phyloP scores from a whole-genome alignment of 2,329 filamentous ascomycete species.

The Colletotrichum navitas region DNA sequence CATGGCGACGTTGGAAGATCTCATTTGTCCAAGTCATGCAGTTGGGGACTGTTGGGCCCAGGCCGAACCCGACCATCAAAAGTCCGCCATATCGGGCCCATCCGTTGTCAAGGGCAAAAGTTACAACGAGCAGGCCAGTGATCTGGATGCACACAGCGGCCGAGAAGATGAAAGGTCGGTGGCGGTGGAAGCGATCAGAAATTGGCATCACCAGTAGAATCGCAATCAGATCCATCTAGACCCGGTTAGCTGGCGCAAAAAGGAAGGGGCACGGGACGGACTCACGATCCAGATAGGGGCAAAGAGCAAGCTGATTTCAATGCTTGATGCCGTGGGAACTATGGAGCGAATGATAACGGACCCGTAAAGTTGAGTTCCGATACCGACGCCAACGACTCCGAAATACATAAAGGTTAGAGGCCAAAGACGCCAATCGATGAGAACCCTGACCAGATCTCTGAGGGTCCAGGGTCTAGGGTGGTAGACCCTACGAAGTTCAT shows the following conservation, averaged over 20 bases:
- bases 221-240: slow-evolving; percentile 83
- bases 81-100: slow-evolving; percentile 92
- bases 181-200: slow-evolving; percentile 86
- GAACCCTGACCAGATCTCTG: slow-evolving; percentile 75
- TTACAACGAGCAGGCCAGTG: slow-evolving; percentile 81
- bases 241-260: slow-evolving; percentile 9
- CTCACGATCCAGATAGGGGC: slow-evolving; percentile 92
- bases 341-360: slow-evolving; percentile 88
- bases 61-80: slow-evolving; percentile 90
- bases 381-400: slow-evolving; percentile 91
- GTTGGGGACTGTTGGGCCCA: slow-evolving; percentile 91
- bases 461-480: slow-evolving; percentile 79
- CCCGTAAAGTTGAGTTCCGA: slow-evolving; percentile 89
- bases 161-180: slow-evolving; percentile 86
- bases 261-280: slow-evolving; percentile 46
- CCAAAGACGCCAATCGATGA: slow-evolving; percentile 91
- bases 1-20: slow-evolving; percentile 89
- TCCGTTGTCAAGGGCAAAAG: slow-evolving; percentile 76
- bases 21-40: slow-evolving; percentile 95
- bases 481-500: slow-evolving; percentile 85
- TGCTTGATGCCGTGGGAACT: slow-evolving; percentile 77
- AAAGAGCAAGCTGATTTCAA: slow-evolving; percentile 85
- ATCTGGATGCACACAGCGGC: slow-evolving; percentile 83
- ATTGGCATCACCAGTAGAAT: slow-evolving; percentile 88
- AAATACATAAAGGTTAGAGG: slow-evolving; percentile 93